phyloP scores from a whole-genome alignment of 225 moss, liverwort and hornwort genomes.

The Lunularia cruciata region DNA sequence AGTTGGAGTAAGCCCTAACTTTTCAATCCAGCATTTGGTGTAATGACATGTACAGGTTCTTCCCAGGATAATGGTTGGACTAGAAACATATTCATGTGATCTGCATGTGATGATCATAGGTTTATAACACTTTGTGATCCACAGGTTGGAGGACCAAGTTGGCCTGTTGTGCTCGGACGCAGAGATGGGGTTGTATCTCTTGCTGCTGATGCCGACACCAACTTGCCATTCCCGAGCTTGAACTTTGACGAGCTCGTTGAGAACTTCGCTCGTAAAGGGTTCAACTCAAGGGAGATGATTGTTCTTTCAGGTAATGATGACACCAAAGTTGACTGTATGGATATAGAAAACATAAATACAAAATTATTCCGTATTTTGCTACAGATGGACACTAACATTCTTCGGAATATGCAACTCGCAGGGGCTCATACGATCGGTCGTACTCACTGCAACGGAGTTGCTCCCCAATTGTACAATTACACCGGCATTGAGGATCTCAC shows the following conservation, averaged over 20 bases:
- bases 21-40: too few species aligned
- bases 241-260: slow-evolving; percentile 12
- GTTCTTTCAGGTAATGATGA: slow-evolving; percentile 11
- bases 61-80: too few species aligned
- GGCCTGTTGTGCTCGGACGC: slow-evolving; percentile 11
- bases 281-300: slow-evolving; percentile 19
- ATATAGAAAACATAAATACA: too few species aligned
- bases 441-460: slow-evolving; percentile 25
- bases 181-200: slow-evolving; percentile 13
- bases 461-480: slow-evolving; percentile 32
- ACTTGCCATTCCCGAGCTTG: slow-evolving; percentile 17
- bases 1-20: neutral
- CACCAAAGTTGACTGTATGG: too few species aligned
- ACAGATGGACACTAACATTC: too few species aligned
- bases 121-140: neutral
- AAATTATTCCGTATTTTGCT: too few species aligned
- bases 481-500: neutral
- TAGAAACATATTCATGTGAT: too few species aligned
- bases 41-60: too few species aligned
- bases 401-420: too few species aligned
- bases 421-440: slow-evolving; percentile 50
- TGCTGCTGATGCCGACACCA: neutral
- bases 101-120: too few species aligned
- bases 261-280: slow-evolving; percentile 17
- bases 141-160: slow-evolving; percentile 22